Conservation (phyloP, 257 asterid genomes). For the Rubia yunnanensis region DNA sequence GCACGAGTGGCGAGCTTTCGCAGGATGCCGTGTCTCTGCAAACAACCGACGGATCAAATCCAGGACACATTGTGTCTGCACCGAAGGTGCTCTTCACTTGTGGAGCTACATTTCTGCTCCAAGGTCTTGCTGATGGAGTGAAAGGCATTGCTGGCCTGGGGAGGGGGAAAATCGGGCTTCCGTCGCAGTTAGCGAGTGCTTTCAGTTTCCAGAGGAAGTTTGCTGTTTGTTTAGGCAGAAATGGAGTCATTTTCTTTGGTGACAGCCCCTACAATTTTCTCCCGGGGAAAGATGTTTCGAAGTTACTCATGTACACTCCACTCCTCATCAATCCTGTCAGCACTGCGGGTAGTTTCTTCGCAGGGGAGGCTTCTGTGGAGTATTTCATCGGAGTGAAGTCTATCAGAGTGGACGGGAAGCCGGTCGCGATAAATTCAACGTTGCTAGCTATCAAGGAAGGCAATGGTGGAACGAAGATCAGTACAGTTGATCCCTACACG, state of each 20-base stretch:
- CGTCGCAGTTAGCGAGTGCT: conserved; percentile 10
- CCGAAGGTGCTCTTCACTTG: conserved; percentile 10
- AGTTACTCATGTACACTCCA: conserved; percentile 37
- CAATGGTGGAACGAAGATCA: conserved; percentile 57
- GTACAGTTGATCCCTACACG: conserved; percentile 35
- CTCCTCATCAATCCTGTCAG: conserved; percentile 49
- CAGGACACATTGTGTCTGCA: conserved; percentile 15
- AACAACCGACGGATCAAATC: conserved; percentile 22
- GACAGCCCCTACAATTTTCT: conserved; percentile 52
- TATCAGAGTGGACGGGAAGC: conserved; percentile 22
- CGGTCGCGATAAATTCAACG: conserved; percentile 20
- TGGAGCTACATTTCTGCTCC: conserved; percentile 8
- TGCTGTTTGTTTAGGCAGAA: conserved; percentile 26
- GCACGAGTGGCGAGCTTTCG: conserved; percentile 14
- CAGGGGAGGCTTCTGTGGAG: conserved; percentile 53
- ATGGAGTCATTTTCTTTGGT: conserved; percentile 50
- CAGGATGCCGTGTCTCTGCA: conserved; percentile 16
- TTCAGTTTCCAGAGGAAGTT: conserved; percentile 14
- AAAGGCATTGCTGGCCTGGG: conserved; percentile 20
- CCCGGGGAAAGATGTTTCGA: conserved; percentile 21
- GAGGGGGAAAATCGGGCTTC: conserved; percentile 9
- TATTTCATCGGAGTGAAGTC: conserved; percentile 48
- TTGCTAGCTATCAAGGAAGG: conserved; percentile 38
- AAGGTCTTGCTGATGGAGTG: conserved; percentile 16
- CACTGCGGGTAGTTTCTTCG: conserved; percentile 28